Evolutionary conservation across 1,139 yeast genomes (phyloP).

Genomic region (Yamadazyma friedrichii): DNA sequence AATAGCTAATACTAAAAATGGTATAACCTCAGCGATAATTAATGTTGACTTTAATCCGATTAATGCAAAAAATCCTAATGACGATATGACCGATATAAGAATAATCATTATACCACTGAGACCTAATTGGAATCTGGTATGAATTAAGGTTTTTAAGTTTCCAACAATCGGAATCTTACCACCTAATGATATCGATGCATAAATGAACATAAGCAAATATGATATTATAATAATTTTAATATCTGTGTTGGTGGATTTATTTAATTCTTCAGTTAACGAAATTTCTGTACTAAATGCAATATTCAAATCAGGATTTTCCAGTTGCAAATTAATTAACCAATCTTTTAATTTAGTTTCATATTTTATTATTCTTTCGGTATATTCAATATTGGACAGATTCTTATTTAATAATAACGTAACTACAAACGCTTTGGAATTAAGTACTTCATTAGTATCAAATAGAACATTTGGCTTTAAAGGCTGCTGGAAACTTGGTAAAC

Average conservation of each 20-base stretch:
- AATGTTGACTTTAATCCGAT: slow-evolving; percentile 81
- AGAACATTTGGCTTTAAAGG: slow-evolving; percentile 73
- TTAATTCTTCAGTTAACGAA: slow-evolving; percentile 80
- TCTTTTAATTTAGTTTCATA: slow-evolving; percentile 69
- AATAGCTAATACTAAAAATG: slow-evolving; percentile 88
- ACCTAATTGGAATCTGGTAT: slow-evolving; percentile 74
- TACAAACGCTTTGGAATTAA: slow-evolving; percentile 68
- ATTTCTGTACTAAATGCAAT: slow-evolving; percentile 79
- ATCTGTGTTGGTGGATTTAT: slow-evolving; percentile 80
- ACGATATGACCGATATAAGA: slow-evolving; percentile 70
- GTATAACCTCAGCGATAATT: slow-evolving; percentile 94
- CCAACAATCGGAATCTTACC: slow-evolving; percentile 42
- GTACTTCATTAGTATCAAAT: slow-evolving; percentile 52
- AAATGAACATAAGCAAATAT: slow-evolving; percentile 84
- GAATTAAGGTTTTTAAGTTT: slow-evolving; percentile 36
- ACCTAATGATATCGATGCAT: slow-evolving; percentile 83
- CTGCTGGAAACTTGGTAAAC: slow-evolving; percentile 88
- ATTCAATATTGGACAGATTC: slow-evolving; percentile 29
- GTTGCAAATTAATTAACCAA: slow-evolving; percentile 52
- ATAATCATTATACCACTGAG: slow-evolving; percentile 80
- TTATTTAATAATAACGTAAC: slow-evolving; percentile 64
- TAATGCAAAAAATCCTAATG: slow-evolving; percentile 79
- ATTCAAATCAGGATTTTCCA: slow-evolving; percentile 50
- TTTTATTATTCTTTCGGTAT: slow-evolving; percentile 42
- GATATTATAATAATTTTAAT: slow-evolving; percentile 67